Evolutionary conservation across 2,329 filamentous ascomycete genomes (phyloP).

Genomic region (Fusarium piperis): DNA sequence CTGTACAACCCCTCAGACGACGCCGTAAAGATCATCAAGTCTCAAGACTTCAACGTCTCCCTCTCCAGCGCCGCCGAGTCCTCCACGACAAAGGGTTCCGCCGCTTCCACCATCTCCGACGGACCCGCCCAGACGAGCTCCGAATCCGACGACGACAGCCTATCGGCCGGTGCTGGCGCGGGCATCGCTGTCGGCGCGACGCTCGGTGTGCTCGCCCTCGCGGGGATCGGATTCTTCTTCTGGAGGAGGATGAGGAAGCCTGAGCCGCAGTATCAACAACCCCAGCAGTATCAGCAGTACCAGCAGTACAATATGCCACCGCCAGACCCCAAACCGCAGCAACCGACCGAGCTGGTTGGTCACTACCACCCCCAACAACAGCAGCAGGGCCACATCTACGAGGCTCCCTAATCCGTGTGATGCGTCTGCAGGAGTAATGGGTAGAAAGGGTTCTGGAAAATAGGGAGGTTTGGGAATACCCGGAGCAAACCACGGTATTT

Average conservation of each 20-base stretch:
- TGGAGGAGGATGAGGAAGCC: conserved; percentile 3
- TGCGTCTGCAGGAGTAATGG: background rate
- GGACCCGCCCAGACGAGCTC: background rate
- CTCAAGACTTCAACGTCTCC: conserved; percentile 11
- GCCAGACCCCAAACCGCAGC: background rate
- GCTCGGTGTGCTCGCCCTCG: background rate
- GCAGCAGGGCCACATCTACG: background rate
- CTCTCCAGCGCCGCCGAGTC: background rate
- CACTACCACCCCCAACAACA: background rate
- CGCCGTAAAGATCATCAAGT: background rate
- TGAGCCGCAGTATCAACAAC: background rate
- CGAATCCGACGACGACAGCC: background rate
- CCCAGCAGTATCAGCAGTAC: background rate
- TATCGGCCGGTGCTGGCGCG: background rate
- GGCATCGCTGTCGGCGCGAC: conserved; percentile 11
- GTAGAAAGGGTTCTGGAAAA: background rate
- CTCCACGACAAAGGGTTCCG: background rate
- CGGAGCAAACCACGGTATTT: background rate
- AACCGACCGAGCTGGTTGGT: background rate
- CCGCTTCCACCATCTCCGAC: background rate
- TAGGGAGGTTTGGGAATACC: background rate
- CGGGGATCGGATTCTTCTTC: background rate
- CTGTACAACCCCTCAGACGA: background rate
- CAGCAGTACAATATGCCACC: background rate
- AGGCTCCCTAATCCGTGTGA: background rate